Base-by-base conservation (phyloP, 2,329 filamentous ascomycete genomes). In the Balansia obtecta region DNA sequence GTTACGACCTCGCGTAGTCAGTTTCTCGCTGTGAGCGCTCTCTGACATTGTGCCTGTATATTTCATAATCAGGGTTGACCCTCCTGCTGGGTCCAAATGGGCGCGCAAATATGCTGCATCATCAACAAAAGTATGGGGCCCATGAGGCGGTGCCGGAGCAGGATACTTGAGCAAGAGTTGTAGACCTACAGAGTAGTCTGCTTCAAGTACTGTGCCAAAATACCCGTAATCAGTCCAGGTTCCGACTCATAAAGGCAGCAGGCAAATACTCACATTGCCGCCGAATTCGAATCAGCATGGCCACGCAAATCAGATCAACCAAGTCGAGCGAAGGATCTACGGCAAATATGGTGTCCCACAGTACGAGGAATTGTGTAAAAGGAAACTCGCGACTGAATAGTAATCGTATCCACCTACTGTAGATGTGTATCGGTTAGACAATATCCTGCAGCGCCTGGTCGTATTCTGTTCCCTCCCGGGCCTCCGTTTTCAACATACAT, bases 291-390 rank as follows among this genome's bases (percentile, higher is more conserved):
- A 98, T 72, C 22, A 98, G 72, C 90, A 98, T 97, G 6, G 89
- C 84, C 48, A 96, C 82, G 58, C 90, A 96, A n/a, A 96, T 83
- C 50, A 93, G 75, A 61, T 97, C 88, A 57, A 97, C 81, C 33
- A 97, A 71, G 46, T 89, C 81, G 30, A 95, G 69, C 0, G 79
- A 76, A 8, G 91, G 77, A 59, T 95, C 90, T 60, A 94, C 81
- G 2, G 90, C 86, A 63, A 98, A 94, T 1, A 98, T 73, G 8
- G 83, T 78, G 68, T 98, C 93, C 93, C 93, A 98, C 50, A 98
- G 76, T 20, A 80, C 72, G 38, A 98, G 76, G 40, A 90, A 77
- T 54, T 95, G 82, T 49, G 90, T 81, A 54, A 97, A 94, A 0
- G 88, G 81, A 58, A 96, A 97, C 64, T 98, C 93, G 56, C 93